phyloP scores from a whole-genome alignment of 306 rosid genomes.

The Castanea mollissima region DNA sequence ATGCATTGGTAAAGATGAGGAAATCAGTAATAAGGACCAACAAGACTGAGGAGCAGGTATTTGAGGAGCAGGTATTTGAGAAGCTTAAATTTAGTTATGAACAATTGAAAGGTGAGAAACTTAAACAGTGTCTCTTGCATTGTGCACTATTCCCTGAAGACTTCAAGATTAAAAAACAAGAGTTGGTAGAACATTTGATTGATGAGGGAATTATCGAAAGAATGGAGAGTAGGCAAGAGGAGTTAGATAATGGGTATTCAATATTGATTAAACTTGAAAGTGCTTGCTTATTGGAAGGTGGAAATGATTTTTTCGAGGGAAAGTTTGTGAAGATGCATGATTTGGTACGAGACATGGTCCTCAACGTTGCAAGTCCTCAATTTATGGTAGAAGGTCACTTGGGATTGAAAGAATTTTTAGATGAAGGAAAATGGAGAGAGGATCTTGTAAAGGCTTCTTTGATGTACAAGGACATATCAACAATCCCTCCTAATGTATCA shows the following conservation, averaged over 20 bases:
- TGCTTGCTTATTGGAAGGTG: neutral
- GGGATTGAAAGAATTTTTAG: too few species aligned
- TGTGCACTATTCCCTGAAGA: constrained; percentile 30
- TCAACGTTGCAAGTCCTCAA: too few species aligned
- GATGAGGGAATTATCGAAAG: constrained; percentile 27
- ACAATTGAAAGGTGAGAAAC: neutral
- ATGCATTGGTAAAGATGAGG: constrained; percentile 3
- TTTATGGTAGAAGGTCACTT: too few species aligned
- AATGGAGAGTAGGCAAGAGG: constrained; percentile 11
- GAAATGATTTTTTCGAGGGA: neutral
- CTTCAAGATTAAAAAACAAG: constrained; percentile 15
- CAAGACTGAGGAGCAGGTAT: constrained; percentile 25
- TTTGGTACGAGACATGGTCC: constrained; percentile 8
- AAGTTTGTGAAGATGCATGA: constrained; percentile 26
- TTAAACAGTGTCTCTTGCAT: constrained; percentile 19
- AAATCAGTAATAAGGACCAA: neutral
- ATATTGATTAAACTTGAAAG: constrained; percentile 16
- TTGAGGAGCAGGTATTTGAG: constrained; percentile 6
- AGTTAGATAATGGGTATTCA: constrained; percentile 21
- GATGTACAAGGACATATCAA: too few species aligned
- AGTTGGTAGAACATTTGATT: constrained; percentile 23
- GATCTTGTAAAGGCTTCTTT: too few species aligned
- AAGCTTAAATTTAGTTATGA: constrained; percentile 24
- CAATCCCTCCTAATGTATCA: too few species aligned
- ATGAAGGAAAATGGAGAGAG: too few species aligned